Evolutionary conservation across 768 basidiomycete species (phyloP).

Genomic region (Pisolithus albus): DNA sequence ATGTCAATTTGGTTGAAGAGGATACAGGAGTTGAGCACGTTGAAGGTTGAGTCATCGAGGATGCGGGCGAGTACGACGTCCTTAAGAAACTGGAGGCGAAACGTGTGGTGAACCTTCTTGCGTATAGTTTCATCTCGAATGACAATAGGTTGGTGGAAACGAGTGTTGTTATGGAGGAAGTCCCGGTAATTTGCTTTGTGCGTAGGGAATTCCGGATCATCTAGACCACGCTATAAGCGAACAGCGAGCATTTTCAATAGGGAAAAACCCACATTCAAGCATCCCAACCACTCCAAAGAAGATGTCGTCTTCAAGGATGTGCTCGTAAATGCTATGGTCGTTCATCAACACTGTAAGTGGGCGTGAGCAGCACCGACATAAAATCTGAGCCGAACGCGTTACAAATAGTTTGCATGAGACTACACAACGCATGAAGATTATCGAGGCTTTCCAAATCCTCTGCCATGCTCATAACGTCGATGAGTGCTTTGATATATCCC

Average conservation of each 20-base stretch:
- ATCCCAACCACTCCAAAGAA: conserved; percentile 93
- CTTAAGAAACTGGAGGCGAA: conserved; percentile 94
- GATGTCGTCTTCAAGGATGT: conserved; percentile 86
- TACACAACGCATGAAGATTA: conserved; percentile 85
- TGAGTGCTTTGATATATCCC: conserved; percentile 85
- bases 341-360: conserved; percentile 75
- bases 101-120: conserved; percentile 92
- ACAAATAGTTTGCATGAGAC: conserved; percentile 93
- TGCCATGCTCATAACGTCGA: conserved; percentile 78
- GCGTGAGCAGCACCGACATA: not conserved
- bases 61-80: conserved; percentile 95
- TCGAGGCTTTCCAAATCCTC: conserved; percentile 91
- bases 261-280: conserved; percentile 78
- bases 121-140: conserved; percentile 72
- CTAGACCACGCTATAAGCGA: conserved; percentile 35
- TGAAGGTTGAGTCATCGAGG: conserved; percentile 94
- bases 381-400: conserved; percentile 14
- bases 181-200: conserved; percentile 97
- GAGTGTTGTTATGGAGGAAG: conserved; percentile 76
- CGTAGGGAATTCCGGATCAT: conserved; percentile 95
- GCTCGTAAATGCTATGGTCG: conserved; percentile 91
- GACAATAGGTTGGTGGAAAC: conserved; percentile 83
- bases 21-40: conserved; percentile 93
- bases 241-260: conserved; percentile 1
- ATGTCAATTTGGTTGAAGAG: conserved; percentile 99